Base-by-base conservation (phyloP, 495 filamentous ascomycete species). In the Cercophora scortea region DNA sequence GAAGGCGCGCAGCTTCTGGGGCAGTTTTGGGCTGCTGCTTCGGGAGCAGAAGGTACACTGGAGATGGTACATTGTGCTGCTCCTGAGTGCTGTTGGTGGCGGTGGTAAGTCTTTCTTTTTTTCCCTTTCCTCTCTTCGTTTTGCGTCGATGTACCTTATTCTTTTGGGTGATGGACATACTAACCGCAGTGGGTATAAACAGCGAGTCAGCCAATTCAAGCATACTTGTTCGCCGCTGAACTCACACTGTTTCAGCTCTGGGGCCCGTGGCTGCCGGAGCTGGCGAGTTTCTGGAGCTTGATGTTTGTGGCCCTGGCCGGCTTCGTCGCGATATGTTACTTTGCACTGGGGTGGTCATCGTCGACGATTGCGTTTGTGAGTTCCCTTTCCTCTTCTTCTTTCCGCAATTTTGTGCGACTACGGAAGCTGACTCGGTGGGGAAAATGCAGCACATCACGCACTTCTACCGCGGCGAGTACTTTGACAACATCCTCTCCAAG, bases 301-400 rank as follows among this genome's bases (percentile, higher is more conserved):
- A 84, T 84, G 78, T 86, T 86, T 59, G 79, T 85, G 45, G 63
- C 77, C 11, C 69, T 86, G 0, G 80, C 79, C 16, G 59, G 77
- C 6, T 74, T 69, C 40, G 71, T 78, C 4, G 73, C 65, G 0
- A 49, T 75, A 13, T 74, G 71, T 51, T 86, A 84, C 53, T 74
- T 73, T 46, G 55, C 69, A 0, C 55, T 86, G 8, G 80, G 79
- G 10, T 82, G 62, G 57, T 66, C 75, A 11, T 71, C 79, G 3
- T 80, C 73, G 3, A 68, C 63, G 6, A 62, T 79, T 54, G 78
- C 79, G 8, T 74, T 77, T 61, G 71, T 77, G 61, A 59, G 66
- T 67, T 32, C n/a, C 6, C 6, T 1, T 4, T 25, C 25, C 5
- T 25, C 25, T 2, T 25, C 25, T 25, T 5, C 25, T 25, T 25